Conservation (phyloP, 1,284 basidiomycete genomes). For the Pyrrhoderma lamaoense region DNA sequence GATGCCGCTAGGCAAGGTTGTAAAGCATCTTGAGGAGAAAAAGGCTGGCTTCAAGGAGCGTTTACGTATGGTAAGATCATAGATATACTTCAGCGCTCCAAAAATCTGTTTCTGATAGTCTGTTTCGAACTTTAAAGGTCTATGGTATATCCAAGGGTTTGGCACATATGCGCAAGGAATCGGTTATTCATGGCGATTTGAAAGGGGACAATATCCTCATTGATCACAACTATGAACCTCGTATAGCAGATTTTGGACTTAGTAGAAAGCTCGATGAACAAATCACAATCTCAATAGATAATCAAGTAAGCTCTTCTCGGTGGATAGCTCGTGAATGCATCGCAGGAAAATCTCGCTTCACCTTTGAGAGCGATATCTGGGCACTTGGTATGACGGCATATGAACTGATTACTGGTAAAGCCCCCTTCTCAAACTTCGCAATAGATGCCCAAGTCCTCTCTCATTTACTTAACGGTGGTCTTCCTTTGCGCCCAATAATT, state of each 20-base stretch:
- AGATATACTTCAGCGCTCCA: background rate
- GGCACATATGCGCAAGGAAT: background rate
- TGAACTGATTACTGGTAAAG: constrained; percentile 9
- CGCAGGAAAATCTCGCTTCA: background rate
- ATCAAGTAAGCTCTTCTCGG: constrained; percentile 4
- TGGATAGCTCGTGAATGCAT: constrained; percentile 11
- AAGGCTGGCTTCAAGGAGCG: constrained; percentile 4
- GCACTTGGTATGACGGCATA: constrained; percentile 9
- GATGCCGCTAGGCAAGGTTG: constrained; percentile 15
- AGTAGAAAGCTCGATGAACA: constrained; percentile 2
- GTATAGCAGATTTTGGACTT: constrained; percentile 11
- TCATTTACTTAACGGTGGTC: background rate
- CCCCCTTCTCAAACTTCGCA: background rate
- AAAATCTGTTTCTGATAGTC: background rate
- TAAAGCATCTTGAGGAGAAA: constrained; percentile 5
- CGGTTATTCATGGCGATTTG: background rate
- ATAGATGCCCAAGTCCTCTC: background rate
- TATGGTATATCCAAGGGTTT: background rate
- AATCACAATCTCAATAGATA: constrained; percentile 1
- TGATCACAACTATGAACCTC: background rate
- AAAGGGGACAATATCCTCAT: constrained; percentile 8
- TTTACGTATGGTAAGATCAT: constrained; percentile 8
- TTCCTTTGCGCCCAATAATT: constrained; percentile 1
- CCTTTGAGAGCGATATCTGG: constrained; percentile 7
- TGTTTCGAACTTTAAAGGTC: background rate